Evolutionary conservation across 805 yeast species (phyloP), one percentile per base, ranked within the genome.

Genomic region (Pichia gijzeniarum): DNA sequence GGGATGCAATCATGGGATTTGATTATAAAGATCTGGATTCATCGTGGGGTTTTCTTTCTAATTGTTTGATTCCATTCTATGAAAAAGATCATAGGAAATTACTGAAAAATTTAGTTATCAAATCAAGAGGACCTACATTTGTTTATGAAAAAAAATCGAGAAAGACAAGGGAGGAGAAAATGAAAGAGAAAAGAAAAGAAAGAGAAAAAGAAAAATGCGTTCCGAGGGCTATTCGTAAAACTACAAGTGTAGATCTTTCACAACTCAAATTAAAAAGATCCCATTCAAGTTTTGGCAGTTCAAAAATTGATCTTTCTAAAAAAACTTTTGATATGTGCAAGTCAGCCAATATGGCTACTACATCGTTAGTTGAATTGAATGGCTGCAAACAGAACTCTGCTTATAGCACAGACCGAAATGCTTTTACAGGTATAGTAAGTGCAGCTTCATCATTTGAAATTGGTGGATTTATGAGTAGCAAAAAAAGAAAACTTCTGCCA

Each of bases 261-360:
- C 48, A 48, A 10, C 18, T 57, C 7, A 52, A 47, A 41, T 30
- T 59, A 16, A 57, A 51, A 43, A 46, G 65, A 27, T 40, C 62
- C 8, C 34, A 58, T 10, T 60, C 67, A 16, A 52, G 52, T 27
- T 38, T 56, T 34, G 33, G 18, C 17, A 38, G 18, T 18, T 46
- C 60, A 2, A 49, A 48, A 13, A 38, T 42, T 7, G 61, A 59
- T 35, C 39, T 61, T 17, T 57, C 60, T 3, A 57, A 53, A 38
- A 64, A 62, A 43, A 60, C 65, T 4, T 64, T 64, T 47, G 64
- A 60, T 35, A 63, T 64, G 67, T 16, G 31, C 12, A 19, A 44
- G 22, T 28, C 27, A 27, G 17, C 40, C 18, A 28, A 41, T 36
- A 14, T 34, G 13, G 13, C 25, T 7, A 17, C 27, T 16, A 16